Percentiles rank a stretch among this genome's conserved stretches.
phyloP scores from a whole-genome alignment of 2,329 filamentous ascomycete genomes.

The Sporothrix pallida region DNA sequence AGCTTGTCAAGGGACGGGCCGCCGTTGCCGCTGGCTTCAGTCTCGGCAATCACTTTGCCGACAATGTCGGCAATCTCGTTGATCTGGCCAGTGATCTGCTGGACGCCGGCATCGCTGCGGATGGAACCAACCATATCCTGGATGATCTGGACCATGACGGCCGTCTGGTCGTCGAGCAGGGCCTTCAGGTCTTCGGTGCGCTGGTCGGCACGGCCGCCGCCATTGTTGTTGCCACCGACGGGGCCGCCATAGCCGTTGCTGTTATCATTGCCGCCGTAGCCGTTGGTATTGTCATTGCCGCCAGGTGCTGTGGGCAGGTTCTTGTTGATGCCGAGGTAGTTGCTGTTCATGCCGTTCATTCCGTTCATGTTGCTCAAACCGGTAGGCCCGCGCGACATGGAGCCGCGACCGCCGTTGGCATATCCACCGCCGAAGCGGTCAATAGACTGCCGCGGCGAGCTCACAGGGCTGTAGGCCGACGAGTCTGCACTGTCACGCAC shows the following conservation, averaged over 20 bases:
- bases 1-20: conserved; percentile 61
- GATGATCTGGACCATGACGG: conserved; percentile 77
- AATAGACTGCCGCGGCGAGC: conserved; percentile 67
- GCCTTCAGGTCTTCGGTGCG: conserved; percentile 62
- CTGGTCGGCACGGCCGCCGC: conserved; percentile 47
- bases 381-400: conserved; percentile 33
- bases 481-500: conserved; percentile 68
- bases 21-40: conserved; percentile 61
- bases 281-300: conserved; percentile 37
- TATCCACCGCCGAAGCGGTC: conserved; percentile 47
- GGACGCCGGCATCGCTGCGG: conserved; percentile 66
- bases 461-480: conserved; percentile 76
- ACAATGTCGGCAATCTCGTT: conserved; percentile 73
- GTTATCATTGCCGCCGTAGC: not conserved
- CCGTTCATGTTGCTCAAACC: conserved; percentile 24
- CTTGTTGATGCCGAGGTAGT: conserved; percentile 47
- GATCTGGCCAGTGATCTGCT: conserved; percentile 72
- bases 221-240: not conserved
- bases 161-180: conserved; percentile 83
- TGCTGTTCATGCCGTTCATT: conserved; percentile 43
- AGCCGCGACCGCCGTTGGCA: conserved; percentile 36
- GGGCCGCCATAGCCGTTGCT: conserved; percentile 4
- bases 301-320: conserved; percentile 48
- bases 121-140: conserved; percentile 79
- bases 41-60: conserved; percentile 70